Evolutionary conservation across 2,329 filamentous ascomycete genomes (phyloP), one percentile per base, ranked within the genome.

Genomic region (Didymella lethalis): DNA sequence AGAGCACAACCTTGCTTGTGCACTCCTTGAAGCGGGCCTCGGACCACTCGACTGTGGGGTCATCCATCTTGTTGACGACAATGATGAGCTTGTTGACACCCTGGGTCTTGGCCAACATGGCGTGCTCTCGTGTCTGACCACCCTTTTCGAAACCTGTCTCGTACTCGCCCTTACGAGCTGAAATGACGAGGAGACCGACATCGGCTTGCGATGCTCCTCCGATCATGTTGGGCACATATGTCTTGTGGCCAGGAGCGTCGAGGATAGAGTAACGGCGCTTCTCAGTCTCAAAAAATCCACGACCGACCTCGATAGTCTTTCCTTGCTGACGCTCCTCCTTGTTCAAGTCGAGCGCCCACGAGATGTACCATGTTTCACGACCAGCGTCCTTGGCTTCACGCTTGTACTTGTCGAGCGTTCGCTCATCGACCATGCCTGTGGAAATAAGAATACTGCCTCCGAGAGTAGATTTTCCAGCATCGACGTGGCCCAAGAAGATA

Each of bases 351-450:
- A 99, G 86, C 62, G 93, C 96, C 95, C 96, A 99, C 43, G 95
- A 99, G 23, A 99, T 85, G 78, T 98, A 99, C 95, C 95, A 99
- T 3, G 94, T 96, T 82, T 98, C 95, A 82, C 93, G 91, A 52
- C 95, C 95, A 65, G 95, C 85, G 11, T 98, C 95, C 83, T 97
- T 98, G 49, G 95, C 94, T 73, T 99, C 96, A 69, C 87, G 88
- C 65, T 76, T 75, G 84, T 97, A 97, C 81, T 99, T 99, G 53
- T 99, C 95, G 84, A 99, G 87, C 34, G 95, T 99, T 76, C 95
- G 88, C 80, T 99, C 93, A 74, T 99, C 96, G n/a, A 99, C 95
- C 95, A 98, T 99, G 61, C 95, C 95, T 5, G 94, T 97, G 51
- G 88, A 88, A 77, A 95, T 97, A 14, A 99, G 84, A 64, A 99